Conservation (phyloP, 139 green algal genomes). For the Chlamydomonas sp. region DNA sequence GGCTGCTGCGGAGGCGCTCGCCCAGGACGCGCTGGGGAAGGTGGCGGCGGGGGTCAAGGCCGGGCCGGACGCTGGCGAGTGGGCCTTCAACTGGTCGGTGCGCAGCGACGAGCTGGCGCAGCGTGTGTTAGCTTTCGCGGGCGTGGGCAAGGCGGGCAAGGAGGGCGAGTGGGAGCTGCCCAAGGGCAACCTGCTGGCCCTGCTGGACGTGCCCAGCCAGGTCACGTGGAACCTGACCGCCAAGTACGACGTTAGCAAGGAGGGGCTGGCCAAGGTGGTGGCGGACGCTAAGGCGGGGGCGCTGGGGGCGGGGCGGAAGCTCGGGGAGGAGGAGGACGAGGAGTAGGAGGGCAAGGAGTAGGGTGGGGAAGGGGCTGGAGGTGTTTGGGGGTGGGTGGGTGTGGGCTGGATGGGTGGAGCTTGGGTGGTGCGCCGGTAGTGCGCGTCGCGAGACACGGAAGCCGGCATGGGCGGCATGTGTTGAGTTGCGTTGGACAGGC, state of each 20-base stretch:
- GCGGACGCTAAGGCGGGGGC: background rate
- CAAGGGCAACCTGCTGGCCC: background rate
- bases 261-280: background rate
- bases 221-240: conserved; percentile 6
- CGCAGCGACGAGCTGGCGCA: background rate
- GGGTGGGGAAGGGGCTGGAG: too few species aligned
- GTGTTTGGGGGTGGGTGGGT: too few species aligned
- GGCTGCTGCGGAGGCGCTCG: background rate
- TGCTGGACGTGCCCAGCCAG: conserved; percentile 32
- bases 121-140: conserved; percentile 9
- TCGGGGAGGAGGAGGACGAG: background rate
- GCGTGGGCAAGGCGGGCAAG: background rate
- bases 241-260: background rate
- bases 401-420: too few species aligned
- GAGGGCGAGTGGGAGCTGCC: background rate
- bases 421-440: too few species aligned
- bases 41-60: background rate
- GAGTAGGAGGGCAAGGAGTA: background rate
- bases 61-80: background rate
- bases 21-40: background rate
- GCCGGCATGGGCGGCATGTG: too few species aligned
- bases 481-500: too few species aligned
- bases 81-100: conserved; percentile 6
- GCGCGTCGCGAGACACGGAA: too few species aligned
- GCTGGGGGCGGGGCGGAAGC: conserved; percentile 12